Evolutionary conservation across 306 rosid genomes (phyloP).

Genomic region (Gleditsia sinensis): DNA sequence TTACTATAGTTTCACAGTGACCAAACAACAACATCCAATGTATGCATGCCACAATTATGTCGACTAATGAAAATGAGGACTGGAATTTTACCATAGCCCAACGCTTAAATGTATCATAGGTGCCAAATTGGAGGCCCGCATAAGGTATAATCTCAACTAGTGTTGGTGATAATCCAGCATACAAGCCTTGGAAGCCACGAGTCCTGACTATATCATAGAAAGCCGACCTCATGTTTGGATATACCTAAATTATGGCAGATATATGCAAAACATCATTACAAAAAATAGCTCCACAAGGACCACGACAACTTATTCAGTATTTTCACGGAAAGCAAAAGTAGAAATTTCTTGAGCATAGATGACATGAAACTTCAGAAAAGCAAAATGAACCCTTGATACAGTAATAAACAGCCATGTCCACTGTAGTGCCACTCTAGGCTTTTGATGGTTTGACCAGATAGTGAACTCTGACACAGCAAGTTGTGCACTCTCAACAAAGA

Average conservation of each 20-base stretch:
- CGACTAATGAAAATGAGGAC: slow-evolving; percentile 27
- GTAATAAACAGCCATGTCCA: slow-evolving; percentile 23
- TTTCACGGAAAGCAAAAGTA: background rate
- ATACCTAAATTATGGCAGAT: slow-evolving; percentile 56
- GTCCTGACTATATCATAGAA: slow-evolving; percentile 60
- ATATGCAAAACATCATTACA: slow-evolving; percentile 20
- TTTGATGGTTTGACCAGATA: background rate
- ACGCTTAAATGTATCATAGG: slow-evolving; percentile 89
- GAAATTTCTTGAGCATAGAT: background rate
- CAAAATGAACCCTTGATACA: background rate
- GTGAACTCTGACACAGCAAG: background rate
- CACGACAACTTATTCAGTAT: background rate
- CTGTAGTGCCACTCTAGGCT: slow-evolving; percentile 3
- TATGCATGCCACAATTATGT: slow-evolving; percentile 18
- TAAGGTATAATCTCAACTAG: slow-evolving; percentile 97
- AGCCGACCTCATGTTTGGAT: slow-evolving; percentile 94
- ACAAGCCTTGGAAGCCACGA: slow-evolving; percentile 83
- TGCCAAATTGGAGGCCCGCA: slow-evolving; percentile 96
- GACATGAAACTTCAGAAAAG: background rate
- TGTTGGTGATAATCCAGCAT: slow-evolving; percentile 94
- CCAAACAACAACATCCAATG: slow-evolving; percentile 12
- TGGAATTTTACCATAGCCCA: slow-evolving; percentile 73
- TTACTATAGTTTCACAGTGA: background rate
- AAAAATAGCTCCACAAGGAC: background rate
- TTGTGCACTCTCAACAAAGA: background rate